Conservation (phyloP, 345 rosid species). For the Melaleuca quinquenervia region DNA sequence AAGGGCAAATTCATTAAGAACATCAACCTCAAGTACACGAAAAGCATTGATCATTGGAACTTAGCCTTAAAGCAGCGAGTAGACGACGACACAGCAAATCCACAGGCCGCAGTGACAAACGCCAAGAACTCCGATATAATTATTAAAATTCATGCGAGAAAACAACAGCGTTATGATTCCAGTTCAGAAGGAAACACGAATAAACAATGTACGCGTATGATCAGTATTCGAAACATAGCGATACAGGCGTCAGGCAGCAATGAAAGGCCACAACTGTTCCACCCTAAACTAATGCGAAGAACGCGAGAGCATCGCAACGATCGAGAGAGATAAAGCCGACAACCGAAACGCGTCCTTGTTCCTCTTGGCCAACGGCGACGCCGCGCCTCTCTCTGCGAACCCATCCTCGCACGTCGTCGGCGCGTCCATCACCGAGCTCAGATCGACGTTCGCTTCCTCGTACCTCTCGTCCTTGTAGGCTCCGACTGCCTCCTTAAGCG, state of each 20-base stretch:
- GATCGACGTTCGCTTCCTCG: constrained; percentile 25
- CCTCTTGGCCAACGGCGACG: constrained; percentile 32
- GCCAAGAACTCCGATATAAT: neutral
- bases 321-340: constrained; percentile 44
- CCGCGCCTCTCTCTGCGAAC: constrained; percentile 23
- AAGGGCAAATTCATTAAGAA: too few relatives aligned
- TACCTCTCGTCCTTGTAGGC: constrained; percentile 19
- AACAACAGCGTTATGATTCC: neutral
- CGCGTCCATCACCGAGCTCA: constrained; percentile 41
- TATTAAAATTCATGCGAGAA: neutral
- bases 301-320: constrained; percentile 8
- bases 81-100: neutral
- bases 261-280: neutral
- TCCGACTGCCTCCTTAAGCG: constrained; percentile 15
- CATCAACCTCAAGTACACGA: neutral
- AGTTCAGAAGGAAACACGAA: neutral
- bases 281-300: neutral
- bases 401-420: constrained; percentile 54
- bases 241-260: neutral
- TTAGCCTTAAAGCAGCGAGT: neutral
- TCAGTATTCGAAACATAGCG: neutral
- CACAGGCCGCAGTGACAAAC: neutral
- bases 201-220: neutral
- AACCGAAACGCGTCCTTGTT: constrained; percentile 26
- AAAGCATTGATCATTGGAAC: neutral